Evolutionary conservation across 306 rosid genomes (phyloP).

Genomic region (Begonia masoniana): DNA sequence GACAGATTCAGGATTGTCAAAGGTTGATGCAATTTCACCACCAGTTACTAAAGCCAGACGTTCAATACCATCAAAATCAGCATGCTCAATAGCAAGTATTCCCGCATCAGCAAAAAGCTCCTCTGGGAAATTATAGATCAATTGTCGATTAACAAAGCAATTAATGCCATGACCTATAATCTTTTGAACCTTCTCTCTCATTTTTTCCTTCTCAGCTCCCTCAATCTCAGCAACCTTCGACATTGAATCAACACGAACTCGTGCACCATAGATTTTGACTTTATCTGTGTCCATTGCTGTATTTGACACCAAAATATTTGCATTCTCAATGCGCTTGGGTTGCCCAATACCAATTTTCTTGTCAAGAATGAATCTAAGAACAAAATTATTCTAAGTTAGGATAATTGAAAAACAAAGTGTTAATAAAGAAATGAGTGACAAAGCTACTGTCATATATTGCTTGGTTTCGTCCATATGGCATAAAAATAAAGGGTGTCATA

Average conservation of each 20-base stretch:
- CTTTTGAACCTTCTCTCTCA: conserved; percentile 96
- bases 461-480: no score
- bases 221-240: conserved; percentile 84
- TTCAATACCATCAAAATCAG: conserved; percentile 97
- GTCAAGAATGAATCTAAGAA: conserved; percentile 85
- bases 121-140: conserved; percentile 93
- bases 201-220: conserved; percentile 90
- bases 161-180: conserved; percentile 84
- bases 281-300: conserved; percentile 99
- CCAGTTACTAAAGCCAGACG: conserved; percentile 87
- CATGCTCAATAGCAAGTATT: conserved; percentile 96
- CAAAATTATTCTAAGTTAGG: conserved; percentile 9
- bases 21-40: conserved; percentile 92
- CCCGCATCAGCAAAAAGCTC: conserved; percentile 98
- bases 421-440: no score
- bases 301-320: conserved; percentile 85
- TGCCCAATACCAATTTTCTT: conserved; percentile 99
- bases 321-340: conserved; percentile 90
- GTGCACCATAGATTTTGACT: conserved; percentile 92
- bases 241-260: conserved; percentile 99
- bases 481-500: no score
- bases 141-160: conserved; percentile 86
- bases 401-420: not conserved
- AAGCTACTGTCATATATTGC: no score
- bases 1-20: conserved; percentile 93